Evolutionary conservation across 345 rosid species (phyloP), one percentile per base, ranked within the genome.

Genomic region (Citropsis articulata): DNA sequence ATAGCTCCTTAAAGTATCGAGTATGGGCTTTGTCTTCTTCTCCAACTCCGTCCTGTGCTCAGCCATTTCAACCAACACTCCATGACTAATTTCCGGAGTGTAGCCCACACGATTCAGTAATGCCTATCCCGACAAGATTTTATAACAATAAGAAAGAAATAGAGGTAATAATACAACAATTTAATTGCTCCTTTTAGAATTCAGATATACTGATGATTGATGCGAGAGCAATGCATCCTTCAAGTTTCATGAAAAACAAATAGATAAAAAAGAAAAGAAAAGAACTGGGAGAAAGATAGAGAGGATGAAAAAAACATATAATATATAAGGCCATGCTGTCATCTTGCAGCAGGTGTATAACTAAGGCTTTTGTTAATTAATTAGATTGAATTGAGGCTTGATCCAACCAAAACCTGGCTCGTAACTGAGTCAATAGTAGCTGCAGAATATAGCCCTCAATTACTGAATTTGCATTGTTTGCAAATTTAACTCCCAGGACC

Each of bases 1-100:
- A 89, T 95, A 95, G 86, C 97, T 93, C 84, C 97, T 88, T 82
- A 95, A 80, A 63, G 97, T 94, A 82, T 94, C 98, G 48, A 91
- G 78, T 65, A 96, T 93, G 38, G 98, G 99, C 70, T 92, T 94
- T 4, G 99, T 96, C 88, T 88, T 90, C 87, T 88, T 96, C 81
- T 92, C 97, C 81, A 96, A 64, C 50, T 96, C 98, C 81, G 91
- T 92, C 53, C 90, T 84, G 83, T 96, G 96, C 81, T 92, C 95
- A 27, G 89, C 93, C 98, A 90, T 92, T 77, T 92, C 97, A 73
- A 92, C 97, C 78, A 96, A 81, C 56, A 92, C 87, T 62, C 93
- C 89, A 76, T 96, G 99, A 83, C 92, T 92, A 80, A 96, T 91
- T 82, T 96, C 97, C 14, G 93, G 93, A 64, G 83, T 86, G 85